phyloP scores from a whole-genome alignment of 257 asterid genomes.

The Nicotiana knightiana region DNA sequence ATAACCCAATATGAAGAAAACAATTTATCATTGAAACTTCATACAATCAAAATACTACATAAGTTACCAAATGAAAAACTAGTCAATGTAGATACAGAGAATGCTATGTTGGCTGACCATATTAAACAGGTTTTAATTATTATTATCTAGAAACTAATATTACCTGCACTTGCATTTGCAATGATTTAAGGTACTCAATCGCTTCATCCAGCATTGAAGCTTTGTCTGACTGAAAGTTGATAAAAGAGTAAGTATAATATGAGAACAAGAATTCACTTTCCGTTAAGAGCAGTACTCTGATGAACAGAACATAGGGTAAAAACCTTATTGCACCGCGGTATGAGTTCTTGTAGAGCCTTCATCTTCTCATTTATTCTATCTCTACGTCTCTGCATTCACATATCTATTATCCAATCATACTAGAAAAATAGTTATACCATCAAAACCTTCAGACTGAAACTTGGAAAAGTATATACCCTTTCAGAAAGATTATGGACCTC shows the following conservation, averaged over 20 bases:
- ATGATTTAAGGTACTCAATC: slow-evolving; percentile 46
- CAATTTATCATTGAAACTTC: too few relatives aligned
- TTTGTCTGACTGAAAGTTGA: slow-evolving; percentile 38
- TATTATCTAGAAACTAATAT: neutral
- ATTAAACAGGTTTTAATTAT: too few relatives aligned
- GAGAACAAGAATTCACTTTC: neutral
- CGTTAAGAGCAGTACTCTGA: neutral
- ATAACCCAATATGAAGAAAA: too few relatives aligned
- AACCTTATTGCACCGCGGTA: slow-evolving; percentile 54
- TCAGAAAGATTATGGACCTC: slow-evolving; percentile 46
- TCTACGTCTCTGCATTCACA: slow-evolving; percentile 38
- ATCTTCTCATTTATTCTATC: slow-evolving; percentile 50
- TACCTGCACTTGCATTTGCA: slow-evolving; percentile 48
- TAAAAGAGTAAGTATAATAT: neutral
- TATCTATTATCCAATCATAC: neutral
- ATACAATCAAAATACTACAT: too few relatives aligned
- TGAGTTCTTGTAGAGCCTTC: slow-evolving; percentile 43
- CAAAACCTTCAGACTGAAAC: neutral
- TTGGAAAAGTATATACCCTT: slow-evolving; percentile 24
- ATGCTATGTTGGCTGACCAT: too few relatives aligned
- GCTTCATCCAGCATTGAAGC: slow-evolving; percentile 53
- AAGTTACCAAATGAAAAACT: too few relatives aligned
- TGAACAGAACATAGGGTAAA: neutral
- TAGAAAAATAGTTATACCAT: neutral
- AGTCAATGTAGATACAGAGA: too few relatives aligned